Evolutionary conservation across 768 basidiomycete genomes (phyloP).

Genomic region (Nidula microcarpa): DNA sequence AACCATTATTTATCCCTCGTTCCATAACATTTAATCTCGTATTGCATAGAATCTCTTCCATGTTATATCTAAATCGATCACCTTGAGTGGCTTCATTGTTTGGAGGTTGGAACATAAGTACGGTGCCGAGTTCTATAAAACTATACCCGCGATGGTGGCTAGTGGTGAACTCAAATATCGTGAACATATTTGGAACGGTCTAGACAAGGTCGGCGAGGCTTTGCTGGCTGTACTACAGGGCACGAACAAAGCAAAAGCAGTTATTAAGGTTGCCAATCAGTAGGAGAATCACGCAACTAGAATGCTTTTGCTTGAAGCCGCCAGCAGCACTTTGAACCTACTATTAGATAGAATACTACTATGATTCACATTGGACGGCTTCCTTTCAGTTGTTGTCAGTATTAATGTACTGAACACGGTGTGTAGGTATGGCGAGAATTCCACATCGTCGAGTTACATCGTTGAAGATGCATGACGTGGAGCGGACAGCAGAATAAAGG

Average conservation of each 20-base stretch:
- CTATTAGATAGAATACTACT: no score
- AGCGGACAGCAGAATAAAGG: no score
- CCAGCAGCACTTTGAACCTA: no score
- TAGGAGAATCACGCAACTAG: no score
- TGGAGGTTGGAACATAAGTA: slow-evolving; percentile 27
- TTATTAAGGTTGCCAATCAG: slow-evolving; percentile 27
- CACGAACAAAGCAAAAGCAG: slow-evolving; percentile 27
- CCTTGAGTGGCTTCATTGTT: slow-evolving; percentile 35
- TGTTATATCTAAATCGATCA: slow-evolving; percentile 38
- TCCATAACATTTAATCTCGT: not conserved
- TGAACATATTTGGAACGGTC: slow-evolving; percentile 42
- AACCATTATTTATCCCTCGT: not conserved
- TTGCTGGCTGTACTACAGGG: slow-evolving; percentile 29
- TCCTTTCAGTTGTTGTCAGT: no score
- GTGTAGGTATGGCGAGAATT: no score
- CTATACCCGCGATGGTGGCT: slow-evolving; percentile 35
- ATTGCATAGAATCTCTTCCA: slow-evolving; percentile 29
- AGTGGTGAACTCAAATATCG: slow-evolving; percentile 43
- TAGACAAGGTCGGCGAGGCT: slow-evolving; percentile 35
- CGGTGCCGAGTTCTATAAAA: slow-evolving; percentile 35
- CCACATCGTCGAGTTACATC: no score
- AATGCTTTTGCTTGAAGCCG: no score
- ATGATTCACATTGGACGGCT: no score
- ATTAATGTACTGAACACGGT: no score
- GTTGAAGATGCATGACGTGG: no score